Evolutionary conservation across 2,329 filamentous ascomycete species (phyloP), one percentile per base, ranked within the genome.

Genomic region (Diaporthe batatas): DNA sequence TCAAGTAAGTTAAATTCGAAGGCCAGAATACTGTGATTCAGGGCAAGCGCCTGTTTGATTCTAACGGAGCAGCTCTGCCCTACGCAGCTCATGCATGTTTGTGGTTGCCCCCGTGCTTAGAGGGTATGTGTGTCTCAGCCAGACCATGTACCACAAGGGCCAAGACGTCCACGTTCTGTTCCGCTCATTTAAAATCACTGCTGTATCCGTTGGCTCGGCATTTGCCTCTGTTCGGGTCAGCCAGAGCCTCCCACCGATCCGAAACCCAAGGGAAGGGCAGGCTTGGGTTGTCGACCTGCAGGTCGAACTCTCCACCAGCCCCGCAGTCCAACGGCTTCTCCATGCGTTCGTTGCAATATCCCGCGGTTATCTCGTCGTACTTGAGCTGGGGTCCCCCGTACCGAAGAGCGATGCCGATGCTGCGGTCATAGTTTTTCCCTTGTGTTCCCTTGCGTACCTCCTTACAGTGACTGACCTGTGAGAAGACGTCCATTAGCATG

Each of bases 331-430:
- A 16, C 3, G 62, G 29, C 44, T 39, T 14, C 12, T 3, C 14
- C 62, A 65, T 65, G 7, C 21, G 42, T 10, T 36, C 32, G 8
- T 51, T 51, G 44, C 44, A 65, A 6, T 65, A 65, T 32, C 25
- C 59, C 7, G 59, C 59, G 36, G 42, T 51, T 2, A 65, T 47
- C 21, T 6, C 3, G 10, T 49, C 14, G 42, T 23, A 65, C 11
- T n/a, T 10, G 6, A 34, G 6, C 6, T 16, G 11, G 12, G 59
- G 39, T 6, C 44, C 59, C 14, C 1, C 23, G 42, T 65, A 65
- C 6, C 21, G 47, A 16, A 65, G 44, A 65, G 39, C n/a, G 5
- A 65, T 6, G 59, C 18, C 59, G 59, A 65, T 65, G 44, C 59
- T 65, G 18, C 59, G 59, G 42, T 65, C 42, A 21, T 65, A 65